Evolutionary conservation across 192 early-diverging fungal species (phyloP), one percentile per base, ranked within the genome.

Genomic region (Coemansia sp.): DNA sequence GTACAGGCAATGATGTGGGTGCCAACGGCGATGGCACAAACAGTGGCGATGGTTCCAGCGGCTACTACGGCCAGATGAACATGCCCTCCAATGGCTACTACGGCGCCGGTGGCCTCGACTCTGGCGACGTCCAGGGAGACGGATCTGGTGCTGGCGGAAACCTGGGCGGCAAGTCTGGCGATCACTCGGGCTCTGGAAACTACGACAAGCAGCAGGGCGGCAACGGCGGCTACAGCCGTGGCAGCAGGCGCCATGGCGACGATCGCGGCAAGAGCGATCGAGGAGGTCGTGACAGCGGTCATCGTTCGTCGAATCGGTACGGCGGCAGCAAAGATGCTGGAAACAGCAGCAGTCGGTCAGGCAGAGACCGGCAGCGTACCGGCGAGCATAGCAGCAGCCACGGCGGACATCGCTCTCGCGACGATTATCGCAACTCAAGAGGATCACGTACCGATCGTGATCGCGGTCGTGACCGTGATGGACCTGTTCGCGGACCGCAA

Each of bases 81-180:
- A 77, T 77, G 76, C 59, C 66, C 38, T 66, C 34, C 20, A 51
- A 49, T 56, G 78, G 66, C 29, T 80, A 63, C 60, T 80, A 80
- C 30, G 66, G 63, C 65, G 65, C 48, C 40, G 49, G 38, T n/a
- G 54, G 62, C 5, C 20, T 34, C 7, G 62, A 64, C 25, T 22
- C 28, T 4, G 58, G n/a, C 10, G 77, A 66, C 12, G 63, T 51
- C 62, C 77, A 71, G 34, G 65, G 48, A 49, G 68, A 74, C 52
- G 59, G 57, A n/a, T 63, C 72, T 25, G 36, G 55, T 5, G 56
- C 36, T 17, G 61, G 16, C 8, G 65, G 16, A 56, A 29, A 40
- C 34, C 20, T 56, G 18, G 56, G 55, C 33, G 12, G 29, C 56
- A 52, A 51, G 12, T 40, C 32, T n/a, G 51, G 54, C 16, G 55